Evolutionary conservation across 1,284 basidiomycete species (phyloP).

Genomic region (Apiotrichum veenhuisii): DNA sequence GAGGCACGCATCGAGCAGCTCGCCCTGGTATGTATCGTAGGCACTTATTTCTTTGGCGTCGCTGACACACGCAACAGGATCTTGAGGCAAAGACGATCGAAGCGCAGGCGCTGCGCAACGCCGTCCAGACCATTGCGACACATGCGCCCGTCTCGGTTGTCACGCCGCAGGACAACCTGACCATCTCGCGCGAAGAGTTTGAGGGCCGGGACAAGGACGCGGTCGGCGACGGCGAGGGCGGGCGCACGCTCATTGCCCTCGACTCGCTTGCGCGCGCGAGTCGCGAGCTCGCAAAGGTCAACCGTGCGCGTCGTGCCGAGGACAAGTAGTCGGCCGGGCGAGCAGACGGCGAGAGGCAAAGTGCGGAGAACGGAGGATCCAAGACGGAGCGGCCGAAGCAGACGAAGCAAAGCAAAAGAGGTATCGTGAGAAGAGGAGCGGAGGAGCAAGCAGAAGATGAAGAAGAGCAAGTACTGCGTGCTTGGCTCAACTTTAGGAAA

Average conservation of each 20-base stretch:
- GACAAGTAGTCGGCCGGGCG: not conserved
- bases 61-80: constrained; percentile 16
- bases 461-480: no score
- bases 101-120: constrained; percentile 25
- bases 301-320: constrained; percentile 11
- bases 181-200: constrained; percentile 14
- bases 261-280: constrained; percentile 17
- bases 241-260: constrained; percentile 14
- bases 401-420: no score
- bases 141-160: constrained; percentile 16
- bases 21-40: constrained; percentile 29
- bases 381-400: no score
- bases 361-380: no score
- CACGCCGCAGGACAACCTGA: constrained; percentile 20
- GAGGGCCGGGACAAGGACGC: constrained; percentile 12
- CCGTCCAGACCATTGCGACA: constrained; percentile 17
- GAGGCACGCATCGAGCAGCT: constrained; percentile 30
- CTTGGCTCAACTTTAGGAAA: no score
- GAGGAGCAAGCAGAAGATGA: no score
- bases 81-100: constrained; percentile 31
- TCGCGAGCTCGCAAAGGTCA: constrained; percentile 22
- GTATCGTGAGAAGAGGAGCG: no score
- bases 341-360: no score
- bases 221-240: not conserved
- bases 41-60: no score